Conservation (phyloP, 768 basidiomycete species). For the Calocera cornea region DNA sequence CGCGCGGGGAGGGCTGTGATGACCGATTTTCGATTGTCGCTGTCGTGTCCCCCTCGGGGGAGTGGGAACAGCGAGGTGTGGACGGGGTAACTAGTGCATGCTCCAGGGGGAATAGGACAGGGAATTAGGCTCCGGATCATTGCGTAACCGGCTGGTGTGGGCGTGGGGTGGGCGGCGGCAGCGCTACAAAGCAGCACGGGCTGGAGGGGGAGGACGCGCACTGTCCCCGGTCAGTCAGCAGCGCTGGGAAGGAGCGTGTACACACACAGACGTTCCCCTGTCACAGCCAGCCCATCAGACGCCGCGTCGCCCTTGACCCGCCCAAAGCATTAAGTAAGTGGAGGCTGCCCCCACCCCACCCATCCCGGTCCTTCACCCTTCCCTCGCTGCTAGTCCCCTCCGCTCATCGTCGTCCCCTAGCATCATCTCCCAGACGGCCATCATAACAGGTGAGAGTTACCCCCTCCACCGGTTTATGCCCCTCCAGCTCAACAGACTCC, state of each 20-base stretch:
- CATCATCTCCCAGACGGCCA: background rate
- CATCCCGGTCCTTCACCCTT: background rate
- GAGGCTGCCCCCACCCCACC: background rate
- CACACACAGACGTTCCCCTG: background rate
- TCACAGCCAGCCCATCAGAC: background rate
- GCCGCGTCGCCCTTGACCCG: background rate
- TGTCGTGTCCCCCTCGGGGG: background rate
- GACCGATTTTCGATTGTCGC: too few species aligned
- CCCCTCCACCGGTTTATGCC: background rate
- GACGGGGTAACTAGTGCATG: background rate
- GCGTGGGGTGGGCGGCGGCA: background rate
- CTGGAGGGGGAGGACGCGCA: too few species aligned
- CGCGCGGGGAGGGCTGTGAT: background rate
- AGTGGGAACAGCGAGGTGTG: background rate
- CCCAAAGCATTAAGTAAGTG: background rate
- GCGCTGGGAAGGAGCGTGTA: background rate
- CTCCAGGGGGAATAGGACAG: background rate
- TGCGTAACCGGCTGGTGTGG: background rate
- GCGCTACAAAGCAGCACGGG: too few species aligned
- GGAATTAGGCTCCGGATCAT: constrained; percentile 3
- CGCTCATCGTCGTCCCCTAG: background rate
- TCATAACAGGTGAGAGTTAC: background rate
- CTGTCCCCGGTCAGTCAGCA: background rate
- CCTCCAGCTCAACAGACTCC: background rate
- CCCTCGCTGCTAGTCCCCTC: background rate